Base-by-base conservation (phyloP, 164 flowering plant genomes). In the Tetrastigma voinierianum region DNA sequence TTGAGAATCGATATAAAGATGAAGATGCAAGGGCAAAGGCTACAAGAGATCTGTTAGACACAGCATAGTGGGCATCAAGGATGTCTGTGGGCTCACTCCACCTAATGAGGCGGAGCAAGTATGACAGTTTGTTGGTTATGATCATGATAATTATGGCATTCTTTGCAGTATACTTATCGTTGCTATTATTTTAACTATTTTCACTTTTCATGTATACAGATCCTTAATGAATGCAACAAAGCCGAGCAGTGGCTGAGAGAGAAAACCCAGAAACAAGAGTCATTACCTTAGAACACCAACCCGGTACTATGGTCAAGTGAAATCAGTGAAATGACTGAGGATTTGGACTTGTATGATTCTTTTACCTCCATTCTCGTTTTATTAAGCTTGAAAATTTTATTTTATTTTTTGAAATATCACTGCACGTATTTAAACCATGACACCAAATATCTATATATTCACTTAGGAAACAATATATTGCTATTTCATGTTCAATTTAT, bases 171-270 rank as follows among this genome's bases (percentile, higher is more conserved):
- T 16, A 54, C 18, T 25, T n/a, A n/a, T n/a, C n/a, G n/a, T n/a
- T n/a, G n/a, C n/a, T n/a, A n/a, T n/a, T n/a, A n/a, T 51, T 25
- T 52, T 54, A 10, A 7, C 40, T 58, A 51, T 57, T 17, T 70
- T 57, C 40, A 40, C 47, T 68, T 65, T 61, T 44, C 14, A 20
- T 21, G 46, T 65, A 46, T 25, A 7, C 81, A 92, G 98, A 75
- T 92, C 20, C 63, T 72, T 57, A 64, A 72, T 24, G 98, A 90
- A 71, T 92, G 98, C 80, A 66, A 76, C 68, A 83, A 86, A 81
- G 89, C 83, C 16, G 91, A 90, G 73, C 79, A 83, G 61, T 92
- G 98, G 96, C 74, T 92, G 19, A 73, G 76, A 68, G 96, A 85
- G 59, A 82, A 65, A 75, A 73, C 65, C 44, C 83, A 82, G 54